Evolutionary conservation across 805 yeast genomes (phyloP), one percentile per base, ranked within the genome.

Genomic region (Clavispora fructus): DNA sequence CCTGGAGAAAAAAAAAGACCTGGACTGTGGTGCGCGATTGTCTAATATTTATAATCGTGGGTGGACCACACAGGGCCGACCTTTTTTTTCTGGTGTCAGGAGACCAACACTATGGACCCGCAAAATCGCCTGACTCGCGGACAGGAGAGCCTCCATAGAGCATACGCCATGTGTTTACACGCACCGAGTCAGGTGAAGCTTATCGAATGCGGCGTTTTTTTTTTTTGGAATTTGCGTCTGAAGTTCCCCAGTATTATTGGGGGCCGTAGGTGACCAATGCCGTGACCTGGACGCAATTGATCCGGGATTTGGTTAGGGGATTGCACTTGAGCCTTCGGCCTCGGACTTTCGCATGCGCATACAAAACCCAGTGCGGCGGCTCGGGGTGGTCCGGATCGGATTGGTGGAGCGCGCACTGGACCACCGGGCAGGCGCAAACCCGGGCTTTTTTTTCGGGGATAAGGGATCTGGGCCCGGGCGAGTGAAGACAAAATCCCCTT

Each of bases 1-100:
- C 35, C 35, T 31, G 40, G 38, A 37, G 37, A 35, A 49, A 50
- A 49, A 50, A 50, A 50, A 52, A 26, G 17, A 14, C 8, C 6
- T 2, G 17, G 35, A 6, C 4, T 31, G 17, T 13, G 23, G 32
- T 13, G 42, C 35, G 42, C 33, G 17, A 29, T 17, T 19, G 35
- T 12, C 25, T n/a, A 26, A 27, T 40, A 32, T 32, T 37, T 42
- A 42, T 42, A 42, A 32, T 44, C 43, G 44, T 40, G 43, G 40
- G 57, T 55, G 58, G 58, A 53, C 58, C 57, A 53, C 58, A 51
- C 58, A 44, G 33, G 53, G 54, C 58, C 58, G 58, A 31, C 48
- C 42, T 50, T 52, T 53, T 31, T 31, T 47, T 31, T 13, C 35
- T 33, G 37, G 37, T 33, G 37, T 46, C 40, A 40, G 45, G 46